Evolutionary conservation across 306 rosid species (phyloP).

Genomic region (Alnus glutinosa): DNA sequence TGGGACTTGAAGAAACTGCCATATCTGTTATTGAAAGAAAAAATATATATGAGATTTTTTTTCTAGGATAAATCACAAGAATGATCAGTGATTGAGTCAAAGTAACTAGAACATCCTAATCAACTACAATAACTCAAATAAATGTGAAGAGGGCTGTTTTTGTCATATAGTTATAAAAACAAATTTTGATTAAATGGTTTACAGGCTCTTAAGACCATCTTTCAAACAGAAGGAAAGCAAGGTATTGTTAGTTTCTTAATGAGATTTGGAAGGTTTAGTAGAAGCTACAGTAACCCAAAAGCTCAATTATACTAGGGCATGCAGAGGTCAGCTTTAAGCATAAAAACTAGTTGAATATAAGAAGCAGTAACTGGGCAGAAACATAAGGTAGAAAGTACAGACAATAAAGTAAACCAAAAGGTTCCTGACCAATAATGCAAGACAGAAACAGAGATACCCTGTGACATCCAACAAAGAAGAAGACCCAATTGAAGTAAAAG

Average conservation of each 20-base stretch:
- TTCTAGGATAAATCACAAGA: constrained; percentile 31
- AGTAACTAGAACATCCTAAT: constrained; percentile 14
- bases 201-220: background rate
- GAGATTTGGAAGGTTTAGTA: constrained; percentile 29
- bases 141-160: constrained; percentile 10
- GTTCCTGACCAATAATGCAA: constrained; percentile 20
- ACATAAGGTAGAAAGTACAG: constrained; percentile 19
- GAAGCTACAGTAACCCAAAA: constrained; percentile 11
- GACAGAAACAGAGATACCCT: constrained; percentile 18
- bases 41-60: constrained; percentile 22
- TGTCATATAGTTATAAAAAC: constrained; percentile 16
- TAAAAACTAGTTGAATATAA: constrained; percentile 3
- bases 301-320: constrained; percentile 22
- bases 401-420: constrained; percentile 11
- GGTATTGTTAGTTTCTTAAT: constrained; percentile 2
- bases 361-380: constrained; percentile 11
- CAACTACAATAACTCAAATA: constrained; percentile 25
- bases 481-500: background rate
- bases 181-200: constrained; percentile 9
- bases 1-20: constrained; percentile 97
- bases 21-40: constrained; percentile 54
- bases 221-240: background rate
- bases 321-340: constrained; percentile 26
- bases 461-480: constrained; percentile 11
- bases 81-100: too few species aligned